Base-by-base conservation (phyloP, 495 filamentous ascomycete species). In the Trichoderma parareesei region DNA sequence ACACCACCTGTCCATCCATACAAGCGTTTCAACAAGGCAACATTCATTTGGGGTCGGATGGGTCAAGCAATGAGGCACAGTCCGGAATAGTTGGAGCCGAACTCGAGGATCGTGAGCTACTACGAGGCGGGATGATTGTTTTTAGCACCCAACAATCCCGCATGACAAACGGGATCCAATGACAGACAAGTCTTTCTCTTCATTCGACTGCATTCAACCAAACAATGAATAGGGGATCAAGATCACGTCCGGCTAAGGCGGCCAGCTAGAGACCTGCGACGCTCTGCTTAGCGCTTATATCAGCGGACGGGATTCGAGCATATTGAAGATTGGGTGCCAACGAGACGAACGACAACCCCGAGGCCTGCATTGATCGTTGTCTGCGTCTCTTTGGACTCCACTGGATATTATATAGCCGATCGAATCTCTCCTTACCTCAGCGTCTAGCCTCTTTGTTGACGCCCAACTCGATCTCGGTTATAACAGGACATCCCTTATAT, bases 111-210 rank as follows among this genome's bases (percentile, higher is more conserved):
- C 18, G n/a, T 18, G 16, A 49, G n/a, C 27, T 27, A 27, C 27
- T 27, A 4, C 46, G 1, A 37, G 27, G 14, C 27, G 16, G 53
- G 53, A 37, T 57, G 53, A 14, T 27, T 57, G 53, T 57, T 57
- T 57, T 57, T 57, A 57, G 53, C 53, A 35, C 7, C n/a, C 7
- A 33, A 2, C 6, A 37, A 27, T 0, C 27, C 27, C 35, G 53
- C 53, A 57, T 57, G 53, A 57, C 53, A 37, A 57, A 57, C 53
- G 13, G 11, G 9, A 37, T n/a, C 53, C 53, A 57, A 57, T 57
- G 4, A n/a, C 6, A 11, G 20, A 16, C 33, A 33, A 4, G 27
- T 8, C 27, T 27, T 27, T 27, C 27, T 27, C 27, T 27, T 27
- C 27, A 27, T 27, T 27, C 27, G 27, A 27, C 27, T 27, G 27